Evolutionary conservation across 1,284 basidiomycete species (phyloP), one percentile per base, ranked within the genome.

Genomic region (Xerocomus amazonicus): DNA sequence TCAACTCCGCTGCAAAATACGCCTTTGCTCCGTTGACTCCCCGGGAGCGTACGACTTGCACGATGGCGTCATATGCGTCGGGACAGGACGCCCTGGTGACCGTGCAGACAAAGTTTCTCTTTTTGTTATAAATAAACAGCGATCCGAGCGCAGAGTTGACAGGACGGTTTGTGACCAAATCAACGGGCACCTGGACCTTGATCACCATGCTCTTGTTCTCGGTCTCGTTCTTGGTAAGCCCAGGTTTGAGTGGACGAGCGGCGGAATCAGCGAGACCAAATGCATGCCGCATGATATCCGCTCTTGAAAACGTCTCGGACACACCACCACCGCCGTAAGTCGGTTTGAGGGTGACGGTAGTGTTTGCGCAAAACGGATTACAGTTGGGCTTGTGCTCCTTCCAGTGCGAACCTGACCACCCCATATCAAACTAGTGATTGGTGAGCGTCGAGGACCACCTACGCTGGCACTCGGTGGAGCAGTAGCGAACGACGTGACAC

Each of bases 401-500:
- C 80, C 79, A 82, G 26, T 76, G 69, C 17, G 59, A 57, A n/a
- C 63, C 78, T 80, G 53, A 23, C 16, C 38, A 33, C 27, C 6
- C 28, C 0, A 27, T 23, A 23, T 17, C 16, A 16, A 13, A 9
- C 12, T 29, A 23, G 16, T 31, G 26, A 23, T 23, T 4, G 19
- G 19, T 4, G 4, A 23, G 19, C 19, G 19, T 23, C 3, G n/a
- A 28, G n/a, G 9, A 31, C 29, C 23, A 68, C 76, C 9, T 54
- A 79, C 80, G 62, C 63, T 83, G 81, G 54, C 81, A 82, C 23
- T 70, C 71, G 2, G 63, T 55, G 6, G 77, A 80, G 51, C 81
- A 83, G 52, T 80, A 82, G 29, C 74, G 65, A 5, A 67, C 67
- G 3, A 73, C 59, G 10, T 67, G 68, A 48, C 79, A 81, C 35